These are phyloP conservation scores for Primulina huaijiensis DNA, from an alignment of 257 asterid genomes.

Conservation along the genomic window DNA sequence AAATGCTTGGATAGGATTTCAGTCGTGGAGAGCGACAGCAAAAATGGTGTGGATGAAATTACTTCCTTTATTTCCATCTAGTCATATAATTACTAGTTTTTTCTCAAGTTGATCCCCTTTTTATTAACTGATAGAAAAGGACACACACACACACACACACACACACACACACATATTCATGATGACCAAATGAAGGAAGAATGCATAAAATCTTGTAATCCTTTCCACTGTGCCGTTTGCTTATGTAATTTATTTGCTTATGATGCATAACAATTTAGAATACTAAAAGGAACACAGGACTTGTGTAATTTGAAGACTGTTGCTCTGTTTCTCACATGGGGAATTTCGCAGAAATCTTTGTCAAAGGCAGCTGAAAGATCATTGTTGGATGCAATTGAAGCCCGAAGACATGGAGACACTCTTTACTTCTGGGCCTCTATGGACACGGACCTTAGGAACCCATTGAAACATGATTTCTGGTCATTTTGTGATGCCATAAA, in stretches of 20 bases:
- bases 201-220: background rate
- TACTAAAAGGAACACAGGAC: background rate
- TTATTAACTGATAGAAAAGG: background rate
- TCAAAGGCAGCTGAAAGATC: slow-evolving; percentile 46
- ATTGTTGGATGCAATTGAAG: slow-evolving; percentile 37
- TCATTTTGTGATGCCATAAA: slow-evolving; percentile 51
- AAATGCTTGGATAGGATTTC: slow-evolving; percentile 83
- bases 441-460: slow-evolving; percentile 54
- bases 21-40: slow-evolving; percentile 73
- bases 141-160: background rate
- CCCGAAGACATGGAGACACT: slow-evolving; percentile 47
- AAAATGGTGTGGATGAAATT: slow-evolving; percentile 1
- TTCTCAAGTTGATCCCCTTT: background rate
- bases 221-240: background rate
- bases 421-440: slow-evolving; percentile 54
- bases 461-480: slow-evolving; percentile 48
- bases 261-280: background rate
- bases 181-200: background rate
- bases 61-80: background rate
- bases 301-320: slow-evolving; percentile 12
- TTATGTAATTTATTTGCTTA: too few species aligned
- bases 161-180: background rate
- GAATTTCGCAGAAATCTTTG: slow-evolving; percentile 59
- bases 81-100: background rate
- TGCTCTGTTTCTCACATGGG: slow-evolving; percentile 23